Percentiles rank a stretch among this genome's conserved stretches.
Evolutionary conservation across 257 asterid species (phyloP).

Genomic region (Penstemon eatonii): DNA sequence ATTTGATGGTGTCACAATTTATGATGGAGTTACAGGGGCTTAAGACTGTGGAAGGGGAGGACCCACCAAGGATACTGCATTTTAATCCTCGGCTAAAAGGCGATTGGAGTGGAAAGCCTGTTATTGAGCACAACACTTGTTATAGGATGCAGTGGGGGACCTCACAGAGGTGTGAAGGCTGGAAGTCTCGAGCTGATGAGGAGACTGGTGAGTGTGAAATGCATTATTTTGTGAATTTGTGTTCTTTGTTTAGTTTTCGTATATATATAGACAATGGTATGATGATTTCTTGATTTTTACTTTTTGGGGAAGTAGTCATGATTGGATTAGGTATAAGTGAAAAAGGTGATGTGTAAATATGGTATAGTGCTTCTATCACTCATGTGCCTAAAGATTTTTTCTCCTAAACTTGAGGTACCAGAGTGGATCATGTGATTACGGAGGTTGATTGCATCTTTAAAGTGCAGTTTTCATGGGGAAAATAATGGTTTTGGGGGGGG

Average conservation of each 20-base stretch:
- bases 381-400: neutral
- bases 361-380: conserved; percentile 1
- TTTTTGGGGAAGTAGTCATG: neutral
- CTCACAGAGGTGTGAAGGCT: conserved; percentile 85
- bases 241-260: conserved; percentile 14
- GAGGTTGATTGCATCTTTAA: neutral
- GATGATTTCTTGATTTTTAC: neutral
- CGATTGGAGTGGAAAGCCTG: conserved; percentile 96
- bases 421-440: neutral
- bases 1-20: conserved; percentile 85
- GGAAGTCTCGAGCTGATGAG: conserved; percentile 85
- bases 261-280: conserved; percentile 15
- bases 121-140: conserved; percentile 90
- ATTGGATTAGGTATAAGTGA: conserved; percentile 7
- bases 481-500: neutral
- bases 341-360: neutral
- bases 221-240: conserved; percentile 9
- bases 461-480: neutral
- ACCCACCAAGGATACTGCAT: conserved; percentile 90
- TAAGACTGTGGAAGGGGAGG: conserved; percentile 89
- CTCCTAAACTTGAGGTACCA: neutral
- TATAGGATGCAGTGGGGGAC: conserved; percentile 98
- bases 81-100: conserved; percentile 86
- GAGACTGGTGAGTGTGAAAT: conserved; percentile 71
- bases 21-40: conserved; percentile 94